Base-by-base conservation (phyloP, 345 rosid species). In the Gossypioides kirkii region DNA sequence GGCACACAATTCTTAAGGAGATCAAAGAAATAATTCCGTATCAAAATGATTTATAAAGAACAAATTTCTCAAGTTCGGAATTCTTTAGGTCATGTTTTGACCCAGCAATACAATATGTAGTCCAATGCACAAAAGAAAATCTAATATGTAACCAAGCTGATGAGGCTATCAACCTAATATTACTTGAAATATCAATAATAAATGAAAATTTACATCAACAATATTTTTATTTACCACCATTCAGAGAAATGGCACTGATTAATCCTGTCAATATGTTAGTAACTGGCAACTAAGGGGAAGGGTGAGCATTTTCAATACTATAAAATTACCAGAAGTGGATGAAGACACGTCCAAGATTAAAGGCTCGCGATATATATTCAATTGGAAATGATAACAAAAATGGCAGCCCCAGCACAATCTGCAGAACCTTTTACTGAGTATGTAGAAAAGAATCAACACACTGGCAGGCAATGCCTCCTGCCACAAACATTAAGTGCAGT, bases 301-400 rank as follows among this genome's bases (percentile, higher is more conserved):
- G 43, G 23, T 26, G 43, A 49, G 22, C 58, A 17, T 23, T 66
- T 46, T 22, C 41, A 46, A 67, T 47, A 14, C 71, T 47, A 9
- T 9, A 61, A 13, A 62, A 66, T 77, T 91, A 95, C 99, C 97
- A 95, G 83, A 92, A 95, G 82, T 95, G 98, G 80, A 92, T 87
- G 82, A 95, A 91, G 70, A 95, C 89, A 17, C 97, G 94, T 63
- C 99, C 97, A 81, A 92, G 94, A 80, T 95, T 90, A 87, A 95
- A 95, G 74, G 99, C 98, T 70, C 84, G 79, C 5, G 97, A 86
- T 60, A 95, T 73, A 76, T 95, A 95, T 50, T 88, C 84, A 68
- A 89, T 46, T 3, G 99, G 97, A 79, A 88, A 52, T 47, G 92
- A 66, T 28, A 85, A n/a, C 76, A 95, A 76, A 84, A 95, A 92